Base-by-base conservation (phyloP, 108 stramenopile genomes). In the Cylindrotheca fusiformis region DNA sequence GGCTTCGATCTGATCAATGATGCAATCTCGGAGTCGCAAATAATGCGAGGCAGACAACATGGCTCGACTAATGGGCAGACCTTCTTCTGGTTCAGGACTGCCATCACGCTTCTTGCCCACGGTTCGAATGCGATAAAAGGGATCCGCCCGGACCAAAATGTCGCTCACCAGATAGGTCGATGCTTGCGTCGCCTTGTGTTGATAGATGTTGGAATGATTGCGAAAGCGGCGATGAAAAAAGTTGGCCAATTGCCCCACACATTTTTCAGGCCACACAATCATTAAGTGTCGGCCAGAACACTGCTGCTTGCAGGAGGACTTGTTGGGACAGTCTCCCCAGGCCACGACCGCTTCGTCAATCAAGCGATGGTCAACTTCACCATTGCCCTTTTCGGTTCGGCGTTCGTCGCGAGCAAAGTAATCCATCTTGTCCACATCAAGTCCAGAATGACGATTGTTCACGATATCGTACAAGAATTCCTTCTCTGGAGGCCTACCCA, bases 351-450 rank as follows among this genome's bases (percentile, higher is more conserved):
- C 84, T 47, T 94, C 87, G 20, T 90, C 77, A 20, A 90, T 74
- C 24, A 94, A 47, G 12, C 60, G 58, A 2, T 60, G 27, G 25
- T 84, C 75, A 44, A 84, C 58, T 31, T 80, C 54, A 19, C 76
- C 85, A 30, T 55, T 44, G 20, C 46, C 58, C 14, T 58, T 54
- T 32, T 77, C 57, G 52, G 63, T 67, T 25, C 79, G 80, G 27
- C 69, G 58, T 41, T 61, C 50, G 71, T 97, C 96, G 29, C 96
- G 63, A 23, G 88, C 86, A 59, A 90, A 93, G 69, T 97, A 97
- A 69, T 97, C 97, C 26, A 95, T 81, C 58, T 97, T 97, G 65
- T 97, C 97, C 6, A 95, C 95, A 63, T 97, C 97, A 4, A 96
- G 67, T 2, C 96, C 96, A 6, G 68, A 75, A 55, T 87, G 88